These are phyloP conservation scores for Anacardium occidentale DNA, from an alignment of 345 rosid genomes.

Conservation along the genomic window DNA sequence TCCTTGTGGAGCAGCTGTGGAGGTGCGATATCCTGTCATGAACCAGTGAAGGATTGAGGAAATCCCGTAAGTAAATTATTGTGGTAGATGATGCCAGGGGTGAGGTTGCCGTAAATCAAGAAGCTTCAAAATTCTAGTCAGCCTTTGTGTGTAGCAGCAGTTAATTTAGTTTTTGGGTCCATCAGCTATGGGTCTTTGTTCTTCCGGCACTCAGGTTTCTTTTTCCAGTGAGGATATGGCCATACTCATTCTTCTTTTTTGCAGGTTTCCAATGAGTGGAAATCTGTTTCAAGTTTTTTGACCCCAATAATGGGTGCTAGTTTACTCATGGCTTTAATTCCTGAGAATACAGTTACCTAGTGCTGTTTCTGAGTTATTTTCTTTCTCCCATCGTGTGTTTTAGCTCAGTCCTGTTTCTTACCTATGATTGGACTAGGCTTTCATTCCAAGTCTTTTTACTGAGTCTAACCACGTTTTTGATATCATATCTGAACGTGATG, in stretches of 20 bases:
- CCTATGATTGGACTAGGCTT: conserved; percentile 22
- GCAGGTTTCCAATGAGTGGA: conserved; percentile 40
- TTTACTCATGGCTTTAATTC: conserved; percentile 37
- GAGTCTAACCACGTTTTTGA: conserved; percentile 31
- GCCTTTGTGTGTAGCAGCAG: conserved; percentile 32
- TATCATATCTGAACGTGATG: conserved; percentile 29
- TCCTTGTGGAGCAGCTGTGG: conserved; percentile 69
- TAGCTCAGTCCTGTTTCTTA: conserved; percentile 29
- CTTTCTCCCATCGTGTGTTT: conserved; percentile 29
- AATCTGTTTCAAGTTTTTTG: conserved; percentile 46
- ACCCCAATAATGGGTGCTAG: conserved; percentile 18
- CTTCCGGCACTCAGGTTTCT: conserved; percentile 34
- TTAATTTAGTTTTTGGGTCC: conserved; percentile 69
- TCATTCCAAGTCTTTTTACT: conserved; percentile 23
- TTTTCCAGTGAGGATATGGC: conserved; percentile 57
- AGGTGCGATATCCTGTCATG: conserved; percentile 81
- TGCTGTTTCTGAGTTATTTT: conserved; percentile 28
- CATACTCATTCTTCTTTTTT: conserved; percentile 39
- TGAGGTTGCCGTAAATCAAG: conserved; percentile 10
- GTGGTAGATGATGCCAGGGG: conserved; percentile 18
- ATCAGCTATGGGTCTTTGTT: conserved; percentile 52
- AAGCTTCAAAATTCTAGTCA: conserved; percentile 23
- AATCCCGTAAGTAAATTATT: conserved; percentile 1
- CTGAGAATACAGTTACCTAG: conserved; percentile 51
- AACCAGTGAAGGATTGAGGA: conserved; percentile 15